These are phyloP conservation scores for Dalbergia cochinchinensis DNA, from an alignment of 306 rosid genomes.

Conservation along the genomic window DNA sequence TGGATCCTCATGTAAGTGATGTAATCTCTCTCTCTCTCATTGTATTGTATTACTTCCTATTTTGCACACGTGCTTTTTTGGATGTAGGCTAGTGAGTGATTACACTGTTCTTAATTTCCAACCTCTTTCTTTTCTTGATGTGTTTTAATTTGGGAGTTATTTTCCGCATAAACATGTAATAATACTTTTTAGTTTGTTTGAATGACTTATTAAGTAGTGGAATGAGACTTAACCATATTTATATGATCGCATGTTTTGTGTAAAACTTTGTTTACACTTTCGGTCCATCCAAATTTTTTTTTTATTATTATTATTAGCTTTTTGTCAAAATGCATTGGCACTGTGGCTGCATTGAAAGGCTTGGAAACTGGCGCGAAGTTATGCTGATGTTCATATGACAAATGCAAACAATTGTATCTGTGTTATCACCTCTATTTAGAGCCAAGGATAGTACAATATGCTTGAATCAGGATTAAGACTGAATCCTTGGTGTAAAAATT, in stretches of 20 bases:
- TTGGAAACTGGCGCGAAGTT: background rate
- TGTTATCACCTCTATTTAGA: background rate
- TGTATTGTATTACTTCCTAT: background rate
- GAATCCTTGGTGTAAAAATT: background rate
- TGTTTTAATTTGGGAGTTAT: too few relatives aligned
- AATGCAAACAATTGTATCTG: background rate
- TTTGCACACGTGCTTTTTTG: background rate
- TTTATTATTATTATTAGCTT: background rate
- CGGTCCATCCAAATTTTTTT: too few relatives aligned
- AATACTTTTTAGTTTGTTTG: too few relatives aligned
- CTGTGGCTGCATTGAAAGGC: background rate
- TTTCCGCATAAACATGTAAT: too few relatives aligned
- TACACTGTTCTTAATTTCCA: background rate
- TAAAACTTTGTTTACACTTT: too few relatives aligned
- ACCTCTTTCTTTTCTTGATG: too few relatives aligned
- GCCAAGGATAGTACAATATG: conserved; percentile 17
- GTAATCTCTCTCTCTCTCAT: conserved; percentile 39
- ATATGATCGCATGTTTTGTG: too few relatives aligned
- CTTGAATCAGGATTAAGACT: conserved; percentile 11
- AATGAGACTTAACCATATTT: too few relatives aligned
- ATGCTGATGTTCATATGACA: background rate
- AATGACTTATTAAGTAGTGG: too few relatives aligned
- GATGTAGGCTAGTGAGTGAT: background rate
- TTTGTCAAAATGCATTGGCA: background rate
- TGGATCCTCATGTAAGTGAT: conserved; percentile 58